Evolutionary conservation across 345 rosid species (phyloP).

Genomic region (Eucalyptus sp.): DNA sequence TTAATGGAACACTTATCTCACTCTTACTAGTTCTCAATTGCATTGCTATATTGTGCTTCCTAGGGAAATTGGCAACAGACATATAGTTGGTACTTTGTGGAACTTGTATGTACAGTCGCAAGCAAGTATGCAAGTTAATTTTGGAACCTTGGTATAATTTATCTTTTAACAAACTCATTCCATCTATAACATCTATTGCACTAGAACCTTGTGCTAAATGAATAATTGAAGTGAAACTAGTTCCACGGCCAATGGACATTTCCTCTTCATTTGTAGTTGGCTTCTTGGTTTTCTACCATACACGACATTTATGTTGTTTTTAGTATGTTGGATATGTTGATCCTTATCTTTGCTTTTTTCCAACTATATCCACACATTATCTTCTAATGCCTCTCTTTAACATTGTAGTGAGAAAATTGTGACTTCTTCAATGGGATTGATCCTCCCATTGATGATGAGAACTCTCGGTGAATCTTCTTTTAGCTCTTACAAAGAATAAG

Average conservation of each 20-base stretch:
- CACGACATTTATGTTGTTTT: neutral
- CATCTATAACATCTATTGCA: neutral
- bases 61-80: slow-evolving; percentile 90
- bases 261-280: neutral
- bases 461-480: neutral
- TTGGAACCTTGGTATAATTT: neutral
- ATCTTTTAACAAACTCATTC: neutral
- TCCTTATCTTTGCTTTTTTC: neutral
- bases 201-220: neutral
- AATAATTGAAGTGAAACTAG: neutral
- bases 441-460: neutral
- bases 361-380: neutral
- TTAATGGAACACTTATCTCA: neutral
- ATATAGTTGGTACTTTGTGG: slow-evolving; percentile 79
- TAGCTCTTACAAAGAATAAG: neutral
- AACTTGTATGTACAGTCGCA: slow-evolving; percentile 45
- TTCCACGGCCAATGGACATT: neutral
- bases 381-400: neutral
- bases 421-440: neutral
- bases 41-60: neutral
- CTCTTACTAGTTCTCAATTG: neutral
- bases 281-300: neutral
- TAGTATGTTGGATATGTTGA: neutral
- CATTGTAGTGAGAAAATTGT: neutral
- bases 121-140: neutral